phyloP scores from a whole-genome alignment of 208 protist genomes.

The Leishmania tarentolae region DNA sequence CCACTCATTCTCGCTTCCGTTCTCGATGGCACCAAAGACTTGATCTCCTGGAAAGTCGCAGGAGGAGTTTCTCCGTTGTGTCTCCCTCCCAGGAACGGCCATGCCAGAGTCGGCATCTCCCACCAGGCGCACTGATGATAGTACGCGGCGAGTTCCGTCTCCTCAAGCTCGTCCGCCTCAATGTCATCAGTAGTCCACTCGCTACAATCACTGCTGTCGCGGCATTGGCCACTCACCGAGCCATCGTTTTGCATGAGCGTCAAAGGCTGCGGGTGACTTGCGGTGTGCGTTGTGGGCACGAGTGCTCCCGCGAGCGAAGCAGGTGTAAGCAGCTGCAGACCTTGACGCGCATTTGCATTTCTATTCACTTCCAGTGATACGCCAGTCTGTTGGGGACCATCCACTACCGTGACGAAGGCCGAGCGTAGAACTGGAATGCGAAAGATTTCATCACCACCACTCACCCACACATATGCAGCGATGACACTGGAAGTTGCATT shows the following conservation, averaged over 20 bases:
- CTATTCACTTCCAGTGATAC: background rate
- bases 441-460: conserved; percentile 18
- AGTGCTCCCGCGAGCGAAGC: conserved; percentile 11
- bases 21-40: background rate
- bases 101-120: conserved; percentile 7
- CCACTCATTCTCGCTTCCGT: too few species aligned
- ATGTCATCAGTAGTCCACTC: conserved; percentile 26
- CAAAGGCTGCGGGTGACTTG: conserved; percentile 5
- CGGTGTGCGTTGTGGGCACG: background rate
- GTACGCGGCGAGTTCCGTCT: conserved; percentile 36
- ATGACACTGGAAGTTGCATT: background rate
- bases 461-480: conserved; percentile 28
- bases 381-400: background rate
- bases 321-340: background rate
- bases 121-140: conserved; percentile 23
- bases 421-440: conserved; percentile 23
- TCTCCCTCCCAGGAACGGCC: background rate
- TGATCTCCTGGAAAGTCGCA: background rate
- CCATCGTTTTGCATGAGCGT: background rate
- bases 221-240: background rate
- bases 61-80: background rate
- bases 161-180: conserved; percentile 40
- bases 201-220: background rate
- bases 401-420: background rate
- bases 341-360: background rate